phyloP scores from a whole-genome alignment of 306 rosid species.

The Elaeagnus macrophylla region DNA sequence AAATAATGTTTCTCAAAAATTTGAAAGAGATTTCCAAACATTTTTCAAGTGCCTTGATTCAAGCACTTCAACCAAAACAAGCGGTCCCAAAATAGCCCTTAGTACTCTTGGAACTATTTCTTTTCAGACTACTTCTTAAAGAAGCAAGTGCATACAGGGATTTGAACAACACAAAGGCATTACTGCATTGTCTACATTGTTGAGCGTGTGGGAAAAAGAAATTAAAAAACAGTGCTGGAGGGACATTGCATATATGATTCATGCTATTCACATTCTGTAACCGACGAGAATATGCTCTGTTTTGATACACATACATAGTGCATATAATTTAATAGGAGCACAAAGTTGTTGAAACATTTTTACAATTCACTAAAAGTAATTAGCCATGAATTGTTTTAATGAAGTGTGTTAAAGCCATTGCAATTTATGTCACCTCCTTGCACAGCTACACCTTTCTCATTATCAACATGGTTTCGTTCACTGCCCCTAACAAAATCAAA shows the following conservation, averaged over 20 bases:
- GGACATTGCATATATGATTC: not conserved
- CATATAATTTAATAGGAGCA: not conserved
- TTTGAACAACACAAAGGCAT: not conserved
- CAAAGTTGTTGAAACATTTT: conserved; percentile 3
- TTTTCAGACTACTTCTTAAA: too few species aligned
- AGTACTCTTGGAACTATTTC: too few species aligned
- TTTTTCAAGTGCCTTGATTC: too few species aligned
- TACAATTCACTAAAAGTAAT: conserved; percentile 16
- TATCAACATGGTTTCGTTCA: conserved; percentile 35
- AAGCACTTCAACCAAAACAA: too few species aligned
- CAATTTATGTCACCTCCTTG: conserved; percentile 52
- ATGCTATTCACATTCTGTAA: conserved; percentile 2
- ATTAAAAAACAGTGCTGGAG: not conserved
- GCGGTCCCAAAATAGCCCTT: too few species aligned
- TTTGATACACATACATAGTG: not conserved
- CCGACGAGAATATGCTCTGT: not conserved
- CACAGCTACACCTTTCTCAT: conserved; percentile 28
- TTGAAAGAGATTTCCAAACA: too few species aligned
- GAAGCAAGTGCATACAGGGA: not conserved
- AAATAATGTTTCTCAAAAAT: too few species aligned
- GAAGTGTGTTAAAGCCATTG: conserved; percentile 50
- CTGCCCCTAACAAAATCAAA: conserved; percentile 44
- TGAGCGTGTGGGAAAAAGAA: not conserved
- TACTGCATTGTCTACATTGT: not conserved
- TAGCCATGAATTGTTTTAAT: conserved; percentile 12